Conservation (phyloP, 805 yeast species). For the Vanderwaltozyma polyspora region DNA sequence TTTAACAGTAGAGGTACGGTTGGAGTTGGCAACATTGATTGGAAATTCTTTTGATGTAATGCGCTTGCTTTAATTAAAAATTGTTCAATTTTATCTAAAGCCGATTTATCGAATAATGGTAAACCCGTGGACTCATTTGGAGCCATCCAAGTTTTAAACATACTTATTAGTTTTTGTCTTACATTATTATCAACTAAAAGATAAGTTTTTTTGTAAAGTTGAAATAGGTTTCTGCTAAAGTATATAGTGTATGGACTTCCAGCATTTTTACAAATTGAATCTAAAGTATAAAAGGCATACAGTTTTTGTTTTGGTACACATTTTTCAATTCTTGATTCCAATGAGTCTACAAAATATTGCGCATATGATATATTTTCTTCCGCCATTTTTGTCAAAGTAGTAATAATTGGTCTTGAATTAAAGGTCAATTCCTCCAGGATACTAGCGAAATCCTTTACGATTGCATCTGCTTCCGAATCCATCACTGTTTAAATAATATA, state of each 20-base stretch:
- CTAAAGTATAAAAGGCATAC: conserved; percentile 73
- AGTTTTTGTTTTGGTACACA: conserved; percentile 79
- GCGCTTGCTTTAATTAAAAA: conserved; percentile 57
- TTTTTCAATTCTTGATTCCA: conserved; percentile 61
- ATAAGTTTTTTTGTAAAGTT: conserved; percentile 64
- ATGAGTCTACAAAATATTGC: conserved; percentile 60
- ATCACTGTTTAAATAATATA: too few species aligned
- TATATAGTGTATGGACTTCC: conserved; percentile 83
- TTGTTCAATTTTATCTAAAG: conserved; percentile 59
- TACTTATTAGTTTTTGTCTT: conserved; percentile 58
- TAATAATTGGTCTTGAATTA: conserved; percentile 84
- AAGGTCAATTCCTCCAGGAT: conserved; percentile 69
- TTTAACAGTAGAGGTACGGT: conserved; percentile 24
- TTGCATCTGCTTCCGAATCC: conserved; percentile 24
- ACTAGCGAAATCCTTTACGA: conserved; percentile 50
- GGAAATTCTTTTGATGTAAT: conserved; percentile 28
- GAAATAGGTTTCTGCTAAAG: conserved; percentile 54
- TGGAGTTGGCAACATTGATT: conserved; percentile 22
- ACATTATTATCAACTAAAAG: conserved; percentile 67
- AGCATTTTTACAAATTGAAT: conserved; percentile 82
- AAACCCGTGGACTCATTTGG: conserved; percentile 34
- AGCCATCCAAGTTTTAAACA: conserved; percentile 82
- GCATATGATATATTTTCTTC: conserved; percentile 75
- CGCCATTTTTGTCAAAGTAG: conserved; percentile 73
- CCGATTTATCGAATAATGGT: conserved; percentile 62